Evolutionary conservation across 176 grass and related monocot genomes (phyloP).

Genomic region (Ampelocalamus luodianensis): DNA sequence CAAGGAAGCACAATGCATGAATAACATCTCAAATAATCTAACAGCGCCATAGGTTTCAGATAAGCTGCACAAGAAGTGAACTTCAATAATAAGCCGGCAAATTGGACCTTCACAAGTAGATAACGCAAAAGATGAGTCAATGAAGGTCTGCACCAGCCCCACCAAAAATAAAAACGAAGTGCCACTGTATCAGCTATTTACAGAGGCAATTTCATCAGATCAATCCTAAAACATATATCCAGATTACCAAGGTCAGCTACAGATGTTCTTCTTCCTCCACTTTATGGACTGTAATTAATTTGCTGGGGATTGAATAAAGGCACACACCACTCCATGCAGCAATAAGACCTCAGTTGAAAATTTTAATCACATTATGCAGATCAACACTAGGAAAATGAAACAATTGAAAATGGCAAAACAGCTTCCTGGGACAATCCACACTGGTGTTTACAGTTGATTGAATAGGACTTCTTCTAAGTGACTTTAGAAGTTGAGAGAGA

Average conservation of each 20-base stretch:
- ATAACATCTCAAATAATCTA: background rate
- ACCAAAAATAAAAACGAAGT: background rate
- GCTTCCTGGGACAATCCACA: background rate
- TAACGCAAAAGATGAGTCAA: background rate
- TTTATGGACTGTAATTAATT: background rate
- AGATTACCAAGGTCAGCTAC: background rate
- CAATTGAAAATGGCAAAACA: slow-evolving; percentile 3
- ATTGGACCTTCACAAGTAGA: background rate
- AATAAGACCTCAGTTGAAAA: background rate
- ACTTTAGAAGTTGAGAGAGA: background rate
- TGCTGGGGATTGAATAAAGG: background rate
- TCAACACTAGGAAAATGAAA: background rate
- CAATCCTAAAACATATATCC: slow-evolving; percentile 28
- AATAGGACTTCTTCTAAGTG: background rate
- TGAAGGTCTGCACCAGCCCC: background rate
- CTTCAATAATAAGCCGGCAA: background rate
- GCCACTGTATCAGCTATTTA: background rate
- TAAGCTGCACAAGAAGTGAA: background rate
- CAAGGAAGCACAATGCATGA: background rate
- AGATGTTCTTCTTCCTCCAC: slow-evolving; percentile 12
- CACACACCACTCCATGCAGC: background rate
- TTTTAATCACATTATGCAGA: background rate
- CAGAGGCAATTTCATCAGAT: slow-evolving; percentile 23
- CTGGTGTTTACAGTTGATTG: background rate
- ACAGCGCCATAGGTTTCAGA: background rate